Base-by-base conservation (phyloP, 2,329 filamentous ascomycete genomes). In the Hymenoscyphus repandus region DNA sequence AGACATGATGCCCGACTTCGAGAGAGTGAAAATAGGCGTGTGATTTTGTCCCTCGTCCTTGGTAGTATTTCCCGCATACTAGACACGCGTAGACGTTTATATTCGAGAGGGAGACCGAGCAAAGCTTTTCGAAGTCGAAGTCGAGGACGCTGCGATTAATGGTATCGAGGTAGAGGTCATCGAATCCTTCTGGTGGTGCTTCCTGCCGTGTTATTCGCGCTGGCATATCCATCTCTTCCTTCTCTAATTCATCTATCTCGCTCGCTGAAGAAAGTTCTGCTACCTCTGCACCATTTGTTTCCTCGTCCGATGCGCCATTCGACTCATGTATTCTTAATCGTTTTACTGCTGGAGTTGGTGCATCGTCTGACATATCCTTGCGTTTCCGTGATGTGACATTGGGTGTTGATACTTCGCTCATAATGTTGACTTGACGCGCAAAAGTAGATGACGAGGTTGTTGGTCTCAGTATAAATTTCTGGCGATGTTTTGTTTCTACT, bases 41-140 rank as follows among this genome's bases (percentile, higher is more conserved):
- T 47, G 92, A 96, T 66, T 93, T 95, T 13, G 88, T 87, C 0
- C 93, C 93, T 61, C 93, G 82, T 47, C 93, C 93, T 70, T 96
- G 90, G 69, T 87, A 99, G 74, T 99, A 99, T 69, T 90, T 92
- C n/a, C 93, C 93, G 69, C 93, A 99, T 1, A 97, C 88, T 10
- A 99, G 80, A 65, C 93, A 99, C 9, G 93, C 93, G 69, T 99
- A 99, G 40, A 99, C 91, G 67, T 99, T 99, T 73, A 97, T 96
- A 68, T 97, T 97, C 44, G 91, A 96, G 6, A 99, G 79, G 32
- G 90, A 95, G 59, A 99, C 79, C 20, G 92, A 97, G 72, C 93
- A 99, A 11, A 96, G 82, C 75, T 99, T 99, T 68, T 99, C 93
- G 68, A 99, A 99, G 70, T 99, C 93, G 67, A 97, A 97, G 70